Evolutionary conservation across 139 green algal species (phyloP).

Genomic region (Asterochloris erici): DNA sequence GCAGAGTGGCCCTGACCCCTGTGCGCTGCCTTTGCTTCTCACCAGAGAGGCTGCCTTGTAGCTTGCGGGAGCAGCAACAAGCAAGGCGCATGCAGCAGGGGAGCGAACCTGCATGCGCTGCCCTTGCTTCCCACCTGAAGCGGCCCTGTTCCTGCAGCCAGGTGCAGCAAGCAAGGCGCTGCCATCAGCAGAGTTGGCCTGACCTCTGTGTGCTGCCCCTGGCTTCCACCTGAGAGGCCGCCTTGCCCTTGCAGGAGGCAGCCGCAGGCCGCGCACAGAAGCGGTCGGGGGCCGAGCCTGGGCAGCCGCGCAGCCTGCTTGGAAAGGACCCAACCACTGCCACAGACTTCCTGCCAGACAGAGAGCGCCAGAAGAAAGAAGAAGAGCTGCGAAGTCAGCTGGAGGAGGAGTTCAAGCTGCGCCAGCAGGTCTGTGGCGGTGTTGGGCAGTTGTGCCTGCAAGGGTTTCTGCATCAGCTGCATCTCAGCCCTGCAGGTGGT

Average conservation of each 20-base stretch:
- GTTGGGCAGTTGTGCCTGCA: background rate
- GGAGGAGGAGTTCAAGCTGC: conserved; percentile 45
- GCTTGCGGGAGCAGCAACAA: background rate
- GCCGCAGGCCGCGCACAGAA: background rate
- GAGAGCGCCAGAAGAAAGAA: conserved; percentile 76
- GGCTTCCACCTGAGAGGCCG: background rate
- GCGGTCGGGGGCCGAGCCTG: background rate
- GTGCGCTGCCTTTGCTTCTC: too few species aligned
- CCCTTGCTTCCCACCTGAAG: background rate
- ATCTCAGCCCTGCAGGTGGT: background rate
- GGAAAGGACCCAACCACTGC: conserved; percentile 83
- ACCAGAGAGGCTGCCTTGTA: background rate
- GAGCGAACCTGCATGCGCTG: background rate
- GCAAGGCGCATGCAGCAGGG: background rate
- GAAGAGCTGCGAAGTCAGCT: conserved; percentile 72
- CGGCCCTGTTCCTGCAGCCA: background rate
- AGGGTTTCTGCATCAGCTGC: background rate
- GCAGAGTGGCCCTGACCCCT: too few species aligned
- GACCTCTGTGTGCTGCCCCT: background rate
- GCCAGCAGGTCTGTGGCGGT: conserved; percentile 21
- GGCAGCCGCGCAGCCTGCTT: conserved; percentile 11
- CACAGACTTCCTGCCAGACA: conserved; percentile 91
- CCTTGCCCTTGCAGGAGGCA: background rate
- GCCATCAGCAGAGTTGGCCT: too few species aligned
- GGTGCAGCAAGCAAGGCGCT: too few species aligned